Base-by-base conservation (phyloP, 164 flowering plant genomes). In the Cinnamomum micranthum region DNA sequence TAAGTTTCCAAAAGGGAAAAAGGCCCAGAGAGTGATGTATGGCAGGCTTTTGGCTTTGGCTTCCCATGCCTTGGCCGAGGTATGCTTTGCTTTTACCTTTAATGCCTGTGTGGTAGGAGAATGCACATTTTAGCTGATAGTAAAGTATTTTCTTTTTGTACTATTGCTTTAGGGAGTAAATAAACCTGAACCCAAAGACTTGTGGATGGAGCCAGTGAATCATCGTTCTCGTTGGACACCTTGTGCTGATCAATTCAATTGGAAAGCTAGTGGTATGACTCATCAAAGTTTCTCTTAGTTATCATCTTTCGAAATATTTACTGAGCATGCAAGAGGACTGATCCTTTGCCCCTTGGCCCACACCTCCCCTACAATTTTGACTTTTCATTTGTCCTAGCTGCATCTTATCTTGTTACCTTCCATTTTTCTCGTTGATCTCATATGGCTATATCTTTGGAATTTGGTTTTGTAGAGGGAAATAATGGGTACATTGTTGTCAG, bases 41-140 rank as follows among this genome's bases (percentile, higher is more conserved):
- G 85, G 82, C 31, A 87, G 97, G 83, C 80, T 96, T 86, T 80
- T 94, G 89, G 88, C 89, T 65, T 81, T 91, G 87, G 98, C 99
- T 78, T 94, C 97, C n/a, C 99, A 94, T 87, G 93, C 93, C 63
- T 84, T 96, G 81, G 98, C 97, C 24, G 94, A 96, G 94, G 99
- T 94, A 85, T 64, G 77, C 31, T 67, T 66, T 79, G 72, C 2
- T 62, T 23, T 41, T 71, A 2, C 58, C 10, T 55, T 0, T 55
- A 15, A 15, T 55, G 31, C 35, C 41, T 35, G 22, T 12, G 4
- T 55, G 10, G 12, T 74, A 55, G 41, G 25, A 25, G 2, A 33
- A 6, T 41, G 50, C 28, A 50, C 2, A 63, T 35, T 71, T 65
- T 33, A 65, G 41, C 25, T 72, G 65, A 31, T 70, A 41, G 14